Evolutionary conservation across 2,329 filamentous ascomycete species (phyloP).

Genomic region (Dendrostoma leiphaemia): DNA sequence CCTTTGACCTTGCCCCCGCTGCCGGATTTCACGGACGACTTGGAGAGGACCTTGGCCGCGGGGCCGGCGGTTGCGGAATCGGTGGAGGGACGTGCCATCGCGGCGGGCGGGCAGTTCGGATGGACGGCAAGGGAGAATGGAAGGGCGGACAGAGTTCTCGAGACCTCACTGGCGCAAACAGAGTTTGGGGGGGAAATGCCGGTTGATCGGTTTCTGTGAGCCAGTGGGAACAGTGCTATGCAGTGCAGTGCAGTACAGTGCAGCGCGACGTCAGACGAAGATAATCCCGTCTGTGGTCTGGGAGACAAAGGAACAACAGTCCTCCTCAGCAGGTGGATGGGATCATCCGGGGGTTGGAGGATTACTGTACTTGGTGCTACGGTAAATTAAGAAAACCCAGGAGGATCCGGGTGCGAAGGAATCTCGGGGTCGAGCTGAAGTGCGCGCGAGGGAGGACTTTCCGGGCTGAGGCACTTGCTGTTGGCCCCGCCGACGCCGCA

Average conservation of each 20-base stretch:
- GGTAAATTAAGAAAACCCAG: too few species aligned
- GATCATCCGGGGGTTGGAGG: background rate
- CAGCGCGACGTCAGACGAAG: background rate
- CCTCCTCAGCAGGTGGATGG: background rate
- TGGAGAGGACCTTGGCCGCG: constrained; percentile 10
- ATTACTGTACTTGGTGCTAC: too few species aligned
- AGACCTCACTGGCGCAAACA: background rate
- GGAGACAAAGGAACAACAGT: background rate
- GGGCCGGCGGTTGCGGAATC: constrained; percentile 7
- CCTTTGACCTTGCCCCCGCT: constrained; percentile 18
- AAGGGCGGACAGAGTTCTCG: background rate
- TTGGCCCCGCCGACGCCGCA: too few species aligned
- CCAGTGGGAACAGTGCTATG: too few species aligned
- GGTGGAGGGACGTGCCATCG: background rate
- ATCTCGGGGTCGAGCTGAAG: too few species aligned
- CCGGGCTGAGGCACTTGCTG: too few species aligned
- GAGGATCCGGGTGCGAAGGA: too few species aligned
- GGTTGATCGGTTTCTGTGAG: background rate
- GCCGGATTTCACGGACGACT: constrained; percentile 8
- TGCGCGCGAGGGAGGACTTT: too few species aligned
- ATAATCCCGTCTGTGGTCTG: background rate
- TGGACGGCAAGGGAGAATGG: background rate
- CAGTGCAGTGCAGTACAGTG: too few species aligned
- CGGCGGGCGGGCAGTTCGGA: background rate
- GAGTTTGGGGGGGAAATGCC: background rate